Evolutionary conservation across 495 filamentous ascomycete genomes (phyloP).

Genomic region (Niebla homalea): DNA sequence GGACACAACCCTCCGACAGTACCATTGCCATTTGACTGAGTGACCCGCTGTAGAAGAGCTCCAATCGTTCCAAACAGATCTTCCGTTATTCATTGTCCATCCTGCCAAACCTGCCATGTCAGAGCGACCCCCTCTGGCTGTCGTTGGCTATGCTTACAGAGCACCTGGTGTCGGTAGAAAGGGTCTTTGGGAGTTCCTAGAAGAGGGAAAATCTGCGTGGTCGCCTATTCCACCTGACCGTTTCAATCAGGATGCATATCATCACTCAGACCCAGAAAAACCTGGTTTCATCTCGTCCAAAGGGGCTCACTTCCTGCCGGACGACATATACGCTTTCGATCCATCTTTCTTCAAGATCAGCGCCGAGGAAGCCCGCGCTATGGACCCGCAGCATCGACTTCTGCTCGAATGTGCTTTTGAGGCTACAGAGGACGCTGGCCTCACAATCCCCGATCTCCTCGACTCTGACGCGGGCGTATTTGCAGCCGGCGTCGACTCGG

Average conservation of each 20-base stretch:
- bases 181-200: too few relatives aligned
- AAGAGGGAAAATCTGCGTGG: too few relatives aligned
- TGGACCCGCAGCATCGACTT: constrained; percentile 65
- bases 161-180: too few relatives aligned
- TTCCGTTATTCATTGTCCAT: too few relatives aligned
- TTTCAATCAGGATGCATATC: neutral
- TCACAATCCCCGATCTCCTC: constrained; percentile 66
- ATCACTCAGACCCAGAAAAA: neutral
- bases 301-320: neutral
- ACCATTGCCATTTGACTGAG: too few relatives aligned
- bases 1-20: too few relatives aligned
- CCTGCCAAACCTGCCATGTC: too few relatives aligned
- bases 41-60: too few relatives aligned
- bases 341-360: constrained; percentile 8
- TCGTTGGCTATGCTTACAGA: too few relatives aligned
- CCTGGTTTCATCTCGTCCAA: neutral
- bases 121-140: too few relatives aligned
- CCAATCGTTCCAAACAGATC: too few relatives aligned
- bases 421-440: constrained; percentile 68
- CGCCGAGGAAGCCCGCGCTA: constrained; percentile 44
- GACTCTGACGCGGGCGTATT: constrained; percentile 74
- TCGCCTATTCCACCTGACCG: too few relatives aligned
- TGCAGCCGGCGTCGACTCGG: neutral
- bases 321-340: constrained; percentile 6
- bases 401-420: constrained; percentile 60